Conservation (phyloP, 164 flowering plant species). For the Sedum album region DNA sequence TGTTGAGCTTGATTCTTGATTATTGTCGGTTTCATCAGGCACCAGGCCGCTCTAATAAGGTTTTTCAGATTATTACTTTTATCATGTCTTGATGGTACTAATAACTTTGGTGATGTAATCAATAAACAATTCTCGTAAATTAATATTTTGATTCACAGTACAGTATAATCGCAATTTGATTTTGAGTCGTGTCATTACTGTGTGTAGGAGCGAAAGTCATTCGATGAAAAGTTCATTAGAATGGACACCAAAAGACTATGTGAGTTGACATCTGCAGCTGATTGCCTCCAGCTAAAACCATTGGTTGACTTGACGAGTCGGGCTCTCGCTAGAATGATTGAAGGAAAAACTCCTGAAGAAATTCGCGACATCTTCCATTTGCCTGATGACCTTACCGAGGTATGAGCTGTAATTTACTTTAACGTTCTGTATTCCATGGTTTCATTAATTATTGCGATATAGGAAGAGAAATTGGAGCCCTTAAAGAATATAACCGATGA, state of each 20-base stretch:
- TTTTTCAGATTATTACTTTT: conserved; percentile 12
- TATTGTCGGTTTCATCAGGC: conserved; percentile 91
- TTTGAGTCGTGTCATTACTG: conserved; percentile 8
- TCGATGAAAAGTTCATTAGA: conserved; percentile 76
- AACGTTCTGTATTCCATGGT: neutral
- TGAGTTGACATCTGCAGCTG: conserved; percentile 89
- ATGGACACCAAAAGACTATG: conserved; percentile 75
- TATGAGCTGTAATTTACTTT: conserved; percentile 17
- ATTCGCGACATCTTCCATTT: conserved; percentile 82
- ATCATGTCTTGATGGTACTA: neutral
- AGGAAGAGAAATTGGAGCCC: conserved; percentile 97
- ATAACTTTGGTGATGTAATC: neutral
- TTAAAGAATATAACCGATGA: conserved; percentile 75
- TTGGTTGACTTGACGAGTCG: conserved; percentile 86
- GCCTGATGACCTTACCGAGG: conserved; percentile 98
- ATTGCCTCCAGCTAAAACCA: conserved; percentile 81
- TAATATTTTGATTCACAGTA: neutral
- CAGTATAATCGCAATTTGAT: neutral
- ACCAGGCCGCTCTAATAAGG: conserved; percentile 92
- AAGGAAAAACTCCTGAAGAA: conserved; percentile 91
- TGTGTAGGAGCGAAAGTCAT: conserved; percentile 70
- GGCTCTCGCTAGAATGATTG: conserved; percentile 91
- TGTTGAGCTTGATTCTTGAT: conserved; percentile 69
- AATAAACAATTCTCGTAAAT: neutral
- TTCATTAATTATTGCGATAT: conserved; percentile 10